Conservation (phyloP, 208 protist genomes). For the Crithidia thermophila region DNA sequence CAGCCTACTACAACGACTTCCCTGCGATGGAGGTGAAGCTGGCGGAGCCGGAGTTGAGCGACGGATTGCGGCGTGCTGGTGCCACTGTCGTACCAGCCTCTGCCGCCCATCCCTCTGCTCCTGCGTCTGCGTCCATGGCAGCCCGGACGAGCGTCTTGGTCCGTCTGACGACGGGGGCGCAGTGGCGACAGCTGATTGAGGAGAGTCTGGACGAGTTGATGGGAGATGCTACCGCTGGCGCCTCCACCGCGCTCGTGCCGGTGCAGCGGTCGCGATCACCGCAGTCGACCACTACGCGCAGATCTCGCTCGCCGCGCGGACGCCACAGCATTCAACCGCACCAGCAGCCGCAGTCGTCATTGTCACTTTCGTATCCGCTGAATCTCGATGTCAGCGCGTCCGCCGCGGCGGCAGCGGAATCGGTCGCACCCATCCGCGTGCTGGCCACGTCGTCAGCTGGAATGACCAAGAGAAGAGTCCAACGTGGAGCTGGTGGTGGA, state of each 20-base stretch:
- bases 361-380: background rate
- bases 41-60: constrained; percentile 25
- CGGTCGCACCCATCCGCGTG: constrained; percentile 2
- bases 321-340: background rate
- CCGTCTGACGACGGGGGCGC: constrained; percentile 22
- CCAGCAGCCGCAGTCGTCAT: background rate
- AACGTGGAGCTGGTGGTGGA: background rate
- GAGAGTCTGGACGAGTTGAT: constrained; percentile 36
- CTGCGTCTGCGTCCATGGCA: background rate
- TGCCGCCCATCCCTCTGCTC: background rate
- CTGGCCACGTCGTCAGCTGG: background rate
- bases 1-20: constrained; percentile 40
- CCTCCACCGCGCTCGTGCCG: background rate
- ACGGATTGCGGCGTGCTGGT: constrained; percentile 21
- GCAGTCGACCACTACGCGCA: background rate
- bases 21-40: constrained; percentile 37
- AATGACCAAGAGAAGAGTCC: background rate
- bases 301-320: background rate
- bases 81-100: background rate
- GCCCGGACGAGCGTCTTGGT: constrained; percentile 3
- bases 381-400: background rate
- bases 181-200: constrained; percentile 44
- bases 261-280: background rate
- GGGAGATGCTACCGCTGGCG: background rate
- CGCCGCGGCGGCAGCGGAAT: background rate